Base-by-base conservation (phyloP, 2,329 filamentous ascomycete species). In the Camillea tinctor region DNA sequence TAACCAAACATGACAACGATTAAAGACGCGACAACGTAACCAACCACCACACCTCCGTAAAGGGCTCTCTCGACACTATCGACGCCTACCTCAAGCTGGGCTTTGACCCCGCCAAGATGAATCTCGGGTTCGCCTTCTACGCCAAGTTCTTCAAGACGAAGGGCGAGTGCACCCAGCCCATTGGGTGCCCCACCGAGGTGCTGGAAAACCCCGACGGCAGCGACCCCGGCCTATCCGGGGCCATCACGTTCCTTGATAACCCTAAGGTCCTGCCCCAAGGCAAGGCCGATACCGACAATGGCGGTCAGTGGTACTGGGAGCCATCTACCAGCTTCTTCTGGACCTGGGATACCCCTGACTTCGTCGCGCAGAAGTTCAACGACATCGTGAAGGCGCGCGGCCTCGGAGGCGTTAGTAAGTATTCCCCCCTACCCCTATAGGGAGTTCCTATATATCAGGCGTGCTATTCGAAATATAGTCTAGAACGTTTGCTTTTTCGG, bases 221-320 rank as follows among this genome's bases (percentile, higher is more conserved):
- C 1, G 87, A 89, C 68, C 74, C 83, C 1, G 83, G 64, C 6
- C 56, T 58, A 4, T 77, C 76, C 0, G 74, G 76, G 0, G 92
- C 89, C 69, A 72, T 76, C 17, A 79, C 77, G 15, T 88, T 90
- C 0, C 70, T 79, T 54, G 66, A 74, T 19, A 63, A 55, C 1
- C 56, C 66, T 2, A 44, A 64, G 0, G 66, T 69, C 23, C 62
- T 68, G 7, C 55, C 60, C 0, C 63, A 81, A 9, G 87, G 86
- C 1, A 70, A 71, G 52, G 86, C 85, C 26, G 89, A 92, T 64
- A 72, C 80, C 1, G 65, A 75, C 1, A 74, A 76, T 1, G 89
- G 88, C 20, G 90, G 88, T 0, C 83, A 87, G 70, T 91, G 88
- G 71, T 92, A 85, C 74, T 90, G 84, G 80, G 90, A 93, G 68